Percentiles rank a stretch among this genome's conserved stretches.
Evolutionary conservation across 2,329 filamentous ascomycete genomes (phyloP).

Genomic region (Pseudogymnoascus sp.): DNA sequence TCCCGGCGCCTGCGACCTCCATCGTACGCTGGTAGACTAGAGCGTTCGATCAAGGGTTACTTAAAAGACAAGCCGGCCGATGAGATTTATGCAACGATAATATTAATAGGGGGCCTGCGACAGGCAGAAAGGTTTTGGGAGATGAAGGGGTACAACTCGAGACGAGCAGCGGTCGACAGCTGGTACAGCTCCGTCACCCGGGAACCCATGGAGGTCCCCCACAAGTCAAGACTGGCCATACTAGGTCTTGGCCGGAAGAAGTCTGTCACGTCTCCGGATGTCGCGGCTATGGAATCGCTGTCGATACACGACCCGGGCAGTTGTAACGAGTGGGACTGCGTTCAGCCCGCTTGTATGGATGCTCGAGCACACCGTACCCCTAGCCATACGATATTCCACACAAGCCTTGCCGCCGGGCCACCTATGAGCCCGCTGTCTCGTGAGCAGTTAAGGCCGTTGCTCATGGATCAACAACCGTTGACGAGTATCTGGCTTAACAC

Average conservation of each 20-base stretch:
- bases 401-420: slow-evolving; percentile 51
- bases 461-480: slow-evolving; percentile 48
- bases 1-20: slow-evolving; percentile 53
- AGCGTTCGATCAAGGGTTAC: slow-evolving; percentile 55
- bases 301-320: slow-evolving; percentile 18
- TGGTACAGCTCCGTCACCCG: slow-evolving; percentile 48
- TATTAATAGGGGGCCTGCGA: slow-evolving; percentile 52
- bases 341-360: slow-evolving; percentile 24
- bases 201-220: slow-evolving; percentile 30
- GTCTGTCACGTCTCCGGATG: slow-evolving; percentile 24
- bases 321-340: slow-evolving; percentile 29
- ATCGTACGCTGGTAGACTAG: slow-evolving; percentile 54
- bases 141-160: slow-evolving; percentile 55
- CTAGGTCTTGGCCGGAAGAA: slow-evolving; percentile 49
- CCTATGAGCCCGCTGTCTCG: slow-evolving; percentile 48
- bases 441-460: slow-evolving; percentile 41
- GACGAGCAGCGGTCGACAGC: slow-evolving; percentile 48
- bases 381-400: slow-evolving; percentile 41
- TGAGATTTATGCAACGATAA: slow-evolving; percentile 51
- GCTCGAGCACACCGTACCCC: slow-evolving; percentile 5
- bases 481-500: slow-evolving; percentile 56
- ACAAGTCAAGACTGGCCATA: slow-evolving; percentile 43
- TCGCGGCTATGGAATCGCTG: slow-evolving; percentile 17
- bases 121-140: slow-evolving; percentile 59
- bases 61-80: slow-evolving; percentile 53